Evolutionary conservation across 2,329 filamentous ascomycete species (phyloP).

Genomic region (Ophiostoma tasmaniense): DNA sequence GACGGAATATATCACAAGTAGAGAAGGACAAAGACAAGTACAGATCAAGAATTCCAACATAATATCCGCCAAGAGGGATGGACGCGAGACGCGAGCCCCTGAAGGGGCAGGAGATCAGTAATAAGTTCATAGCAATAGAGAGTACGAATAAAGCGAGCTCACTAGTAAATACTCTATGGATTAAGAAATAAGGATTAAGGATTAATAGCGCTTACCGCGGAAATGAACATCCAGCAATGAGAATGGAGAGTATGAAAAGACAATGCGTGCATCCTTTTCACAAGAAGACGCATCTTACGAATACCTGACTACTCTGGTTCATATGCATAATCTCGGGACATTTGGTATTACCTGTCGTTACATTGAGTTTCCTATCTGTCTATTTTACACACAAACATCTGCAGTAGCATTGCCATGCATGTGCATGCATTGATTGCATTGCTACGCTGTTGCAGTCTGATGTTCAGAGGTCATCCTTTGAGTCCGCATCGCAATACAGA

Average conservation of each 20-base stretch:
- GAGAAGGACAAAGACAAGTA: not conserved
- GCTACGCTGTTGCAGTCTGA: not conserved
- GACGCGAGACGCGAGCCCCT: constrained; percentile 4
- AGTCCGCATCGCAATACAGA: not conserved
- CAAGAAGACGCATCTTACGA: not conserved
- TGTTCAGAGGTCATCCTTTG: not conserved
- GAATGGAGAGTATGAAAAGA: not conserved
- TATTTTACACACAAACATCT: not conserved
- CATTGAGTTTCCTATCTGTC: not conserved
- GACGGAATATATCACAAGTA: not conserved
- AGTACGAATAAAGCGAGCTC: not conserved
- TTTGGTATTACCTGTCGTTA: not conserved
- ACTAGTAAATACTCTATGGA: not conserved
- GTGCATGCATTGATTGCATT: not conserved
- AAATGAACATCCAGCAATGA: not conserved
- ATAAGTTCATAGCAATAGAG: not conserved
- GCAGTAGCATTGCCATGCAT: not conserved
- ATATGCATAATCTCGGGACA: not conserved
- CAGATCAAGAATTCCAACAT: not conserved
- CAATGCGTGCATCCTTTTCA: not conserved
- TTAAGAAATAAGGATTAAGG: not conserved
- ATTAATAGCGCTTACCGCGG: constrained; percentile 2
- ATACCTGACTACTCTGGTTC: not conserved
- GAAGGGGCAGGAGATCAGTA: not conserved
- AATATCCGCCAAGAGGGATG: not conserved